Base-by-base conservation (phyloP, 2,329 filamentous ascomycete genomes). In the Colletotrichum destructivum region DNA sequence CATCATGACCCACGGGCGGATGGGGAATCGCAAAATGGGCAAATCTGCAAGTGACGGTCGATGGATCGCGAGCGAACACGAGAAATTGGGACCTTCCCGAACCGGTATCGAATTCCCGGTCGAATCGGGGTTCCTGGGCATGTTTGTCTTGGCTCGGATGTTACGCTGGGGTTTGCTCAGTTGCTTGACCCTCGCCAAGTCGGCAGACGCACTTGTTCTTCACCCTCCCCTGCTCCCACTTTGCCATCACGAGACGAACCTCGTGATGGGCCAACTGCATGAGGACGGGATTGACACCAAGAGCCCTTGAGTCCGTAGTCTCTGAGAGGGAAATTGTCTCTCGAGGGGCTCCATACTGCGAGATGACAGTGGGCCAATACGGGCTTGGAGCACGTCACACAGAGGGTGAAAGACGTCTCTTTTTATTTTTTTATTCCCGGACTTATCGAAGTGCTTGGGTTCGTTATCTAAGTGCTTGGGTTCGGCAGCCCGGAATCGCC, bases 1-100 rank as follows among this genome's bases (percentile, higher is more conserved):
- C 26, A 26, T 26, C 26, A 26, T 4, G 4, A 26, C 3, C 44
- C 26, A 26, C 26, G 26, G 26, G 44, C 38, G 61, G 26, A 46
- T 13, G 23, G 23, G 21, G 12, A 47, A 18, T 18, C 7, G 26
- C 26, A 4, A 26, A 26, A 31, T 59, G 40, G 26, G 16, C 35
- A 15, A 56, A 35, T n/a, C 57, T 49, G 57, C 57, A 49, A 61
- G 56, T 46, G 40, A 46, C 40, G 56, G 35, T 38, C 13, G 18
- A 61, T 26, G 42, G 42, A 49, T 52, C 55, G 23, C 44, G 47
- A 40, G 21, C 31, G 55, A 70, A 70, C 47, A 70, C 67, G 67
- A 61, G 67, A 61, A 70, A 70, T 70, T 66, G 55, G 47, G 54
- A 70, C 67, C 67, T 66, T 70, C 62, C 62, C 35, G n/a, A 21